Percentiles rank a stretch among this genome's conserved stretches.
These are phyloP conservation scores for Suillus fuscotomentosus DNA, from an alignment of 768 basidiomycete species.

Conservation along the genomic window DNA sequence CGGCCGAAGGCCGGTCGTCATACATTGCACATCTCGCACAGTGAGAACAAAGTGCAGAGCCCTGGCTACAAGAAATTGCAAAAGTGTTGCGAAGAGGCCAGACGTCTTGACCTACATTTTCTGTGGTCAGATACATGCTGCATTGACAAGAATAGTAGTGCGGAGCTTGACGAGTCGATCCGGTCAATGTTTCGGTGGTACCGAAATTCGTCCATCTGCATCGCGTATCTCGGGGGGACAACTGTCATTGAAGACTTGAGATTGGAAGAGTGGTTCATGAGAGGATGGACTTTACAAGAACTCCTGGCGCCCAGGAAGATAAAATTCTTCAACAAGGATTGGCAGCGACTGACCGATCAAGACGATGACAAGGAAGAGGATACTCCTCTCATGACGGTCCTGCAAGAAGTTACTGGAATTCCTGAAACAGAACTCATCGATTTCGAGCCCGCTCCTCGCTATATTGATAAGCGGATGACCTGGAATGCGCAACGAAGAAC, in stretches of 20 bases:
- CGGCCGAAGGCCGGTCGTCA: neutral
- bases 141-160: neutral
- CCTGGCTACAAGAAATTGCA: neutral
- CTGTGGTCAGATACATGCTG: neutral
- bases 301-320: neutral
- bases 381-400: neutral
- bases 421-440: neutral
- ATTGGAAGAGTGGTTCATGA: neutral
- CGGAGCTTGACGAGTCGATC: neutral
- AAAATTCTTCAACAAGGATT: neutral
- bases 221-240: neutral
- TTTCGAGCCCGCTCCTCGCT: neutral
- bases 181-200: neutral
- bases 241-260: neutral
- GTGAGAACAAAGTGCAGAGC: neutral
- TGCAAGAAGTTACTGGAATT: neutral
- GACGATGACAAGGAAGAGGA: neutral
- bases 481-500: neutral
- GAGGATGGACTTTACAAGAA: neutral
- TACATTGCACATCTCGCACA: neutral
- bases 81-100: neutral
- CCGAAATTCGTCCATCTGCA: neutral
- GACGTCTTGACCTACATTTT: neutral
- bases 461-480: neutral
- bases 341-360: neutral